These are phyloP conservation scores for Geranium incanum DNA, from an alignment of 441 rosid genomes.

Conservation along the genomic window DNA sequence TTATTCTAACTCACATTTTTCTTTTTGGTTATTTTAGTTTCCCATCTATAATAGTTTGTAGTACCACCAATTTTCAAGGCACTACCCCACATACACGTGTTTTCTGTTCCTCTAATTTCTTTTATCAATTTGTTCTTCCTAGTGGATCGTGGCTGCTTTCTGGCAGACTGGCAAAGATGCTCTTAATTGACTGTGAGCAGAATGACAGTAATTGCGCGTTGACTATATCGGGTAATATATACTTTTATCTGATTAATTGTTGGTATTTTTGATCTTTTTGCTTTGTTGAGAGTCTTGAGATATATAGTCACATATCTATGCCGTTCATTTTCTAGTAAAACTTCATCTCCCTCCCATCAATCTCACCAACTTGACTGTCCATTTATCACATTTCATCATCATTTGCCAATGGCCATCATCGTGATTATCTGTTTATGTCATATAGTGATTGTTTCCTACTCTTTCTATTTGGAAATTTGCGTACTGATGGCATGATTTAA, in stretches of 20 bases:
- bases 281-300: not conserved
- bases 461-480: slow-evolving; percentile 11
- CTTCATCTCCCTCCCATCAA: not conserved
- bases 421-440: not conserved
- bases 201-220: slow-evolving; percentile 61
- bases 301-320: not conserved
- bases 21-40: slow-evolving; percentile 7
- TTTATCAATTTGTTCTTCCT: slow-evolving; percentile 15
- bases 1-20: slow-evolving; percentile 4
- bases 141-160: slow-evolving; percentile 80
- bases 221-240: slow-evolving; percentile 64
- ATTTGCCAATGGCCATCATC: not conserved
- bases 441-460: slow-evolving; percentile 7
- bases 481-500: slow-evolving; percentile 23
- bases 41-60: not conserved
- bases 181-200: slow-evolving; percentile 71
- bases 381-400: slow-evolving; percentile 3
- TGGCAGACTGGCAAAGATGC: slow-evolving; percentile 80
- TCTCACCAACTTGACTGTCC: not conserved
- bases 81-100: not conserved
- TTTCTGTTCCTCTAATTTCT: slow-evolving; percentile 6
- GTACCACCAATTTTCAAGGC: not conserved
- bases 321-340: not conserved
- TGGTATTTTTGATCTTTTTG: slow-evolving; percentile 8
- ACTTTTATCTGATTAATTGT: slow-evolving; percentile 16